These are phyloP conservation scores for Xylaria sp. DNA, from an alignment of 2,329 filamentous ascomycete species.

Conservation along the genomic window DNA sequence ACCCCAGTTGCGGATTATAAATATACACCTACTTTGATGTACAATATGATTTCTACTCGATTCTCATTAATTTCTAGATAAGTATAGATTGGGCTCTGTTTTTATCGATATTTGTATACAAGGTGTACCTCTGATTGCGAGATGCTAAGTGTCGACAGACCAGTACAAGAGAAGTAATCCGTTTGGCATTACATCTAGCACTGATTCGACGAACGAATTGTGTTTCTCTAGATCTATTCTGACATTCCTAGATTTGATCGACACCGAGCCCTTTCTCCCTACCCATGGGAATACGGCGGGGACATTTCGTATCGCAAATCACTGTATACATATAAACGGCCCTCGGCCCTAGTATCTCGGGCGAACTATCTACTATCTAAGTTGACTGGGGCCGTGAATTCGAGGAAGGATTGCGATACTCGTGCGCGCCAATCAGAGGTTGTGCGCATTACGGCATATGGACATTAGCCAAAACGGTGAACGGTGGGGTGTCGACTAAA, in stretches of 20 bases:
- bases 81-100: no score
- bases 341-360: background rate
- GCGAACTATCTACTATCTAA: background rate
- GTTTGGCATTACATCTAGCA: background rate
- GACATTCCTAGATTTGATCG: background rate
- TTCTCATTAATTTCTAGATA: no score
- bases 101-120: no score
- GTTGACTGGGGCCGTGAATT: slow-evolving; percentile 2
- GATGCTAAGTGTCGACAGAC: no score
- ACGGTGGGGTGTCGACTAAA: slow-evolving; percentile 28
- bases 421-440: slow-evolving; percentile 31
- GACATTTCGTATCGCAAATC: background rate
- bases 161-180: no score
- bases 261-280: background rate
- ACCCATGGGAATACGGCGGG: no score
- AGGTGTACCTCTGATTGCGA: no score
- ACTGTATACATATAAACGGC: background rate
- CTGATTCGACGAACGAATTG: background rate
- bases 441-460: slow-evolving; percentile 27
- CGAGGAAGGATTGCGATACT: background rate
- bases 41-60: no score
- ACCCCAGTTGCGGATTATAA: no score
- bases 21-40: no score
- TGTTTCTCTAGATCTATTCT: background rate
- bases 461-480: slow-evolving; percentile 7